phyloP scores from a whole-genome alignment of 208 protist species.

The Naegleria fowleri region DNA sequence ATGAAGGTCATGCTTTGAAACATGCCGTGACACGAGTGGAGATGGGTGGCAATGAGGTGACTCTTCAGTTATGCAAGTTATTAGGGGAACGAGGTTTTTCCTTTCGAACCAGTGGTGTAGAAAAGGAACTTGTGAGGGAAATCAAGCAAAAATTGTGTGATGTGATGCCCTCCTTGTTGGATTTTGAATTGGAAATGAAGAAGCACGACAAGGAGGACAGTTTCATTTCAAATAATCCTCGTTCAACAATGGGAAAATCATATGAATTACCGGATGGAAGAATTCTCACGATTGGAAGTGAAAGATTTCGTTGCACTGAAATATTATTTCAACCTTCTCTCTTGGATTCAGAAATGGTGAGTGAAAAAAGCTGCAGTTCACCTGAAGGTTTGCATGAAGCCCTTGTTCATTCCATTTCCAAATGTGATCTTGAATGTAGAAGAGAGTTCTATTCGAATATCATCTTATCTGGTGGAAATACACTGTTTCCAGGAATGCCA shows the following conservation, averaged over 20 bases:
- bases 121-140: too few species aligned
- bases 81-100: neutral
- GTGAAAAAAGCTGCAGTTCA: too few species aligned
- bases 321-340: conserved; percentile 31
- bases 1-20: conserved; percentile 74
- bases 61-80: conserved; percentile 32
- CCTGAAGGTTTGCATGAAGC: neutral
- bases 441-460: conserved; percentile 90
- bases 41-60: conserved; percentile 59
- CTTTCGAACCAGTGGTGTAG: too few species aligned
- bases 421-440: conserved; percentile 87
- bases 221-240: too few species aligned
- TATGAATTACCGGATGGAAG: conserved; percentile 39
- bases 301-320: conserved; percentile 35
- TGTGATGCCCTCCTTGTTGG: too few species aligned
- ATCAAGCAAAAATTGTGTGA: too few species aligned
- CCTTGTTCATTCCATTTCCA: conserved; percentile 60
- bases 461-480: conserved; percentile 86
- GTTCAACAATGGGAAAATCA: neutral
- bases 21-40: conserved; percentile 45
- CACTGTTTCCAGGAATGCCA: conserved; percentile 92
- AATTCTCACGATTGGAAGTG: conserved; percentile 29
- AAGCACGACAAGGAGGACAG: too few species aligned
- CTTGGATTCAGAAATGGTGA: too few species aligned
- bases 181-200: too few species aligned